phyloP scores from a whole-genome alignment of 768 basidiomycete genomes.

The Trametes cingulata region DNA sequence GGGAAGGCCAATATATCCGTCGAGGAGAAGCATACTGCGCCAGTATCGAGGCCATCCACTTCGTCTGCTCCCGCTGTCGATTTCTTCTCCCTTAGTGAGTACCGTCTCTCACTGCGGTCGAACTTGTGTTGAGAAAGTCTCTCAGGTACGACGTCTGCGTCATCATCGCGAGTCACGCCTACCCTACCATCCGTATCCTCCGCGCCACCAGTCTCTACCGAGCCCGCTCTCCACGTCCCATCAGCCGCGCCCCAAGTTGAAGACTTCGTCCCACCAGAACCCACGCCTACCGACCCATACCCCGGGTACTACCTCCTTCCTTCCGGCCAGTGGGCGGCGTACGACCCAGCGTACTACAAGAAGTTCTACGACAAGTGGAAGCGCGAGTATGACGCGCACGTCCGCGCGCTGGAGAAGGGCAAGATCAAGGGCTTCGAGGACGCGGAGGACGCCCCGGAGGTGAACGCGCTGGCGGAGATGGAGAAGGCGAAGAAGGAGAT shows the following conservation, averaged over 20 bases:
- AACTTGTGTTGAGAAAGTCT: conserved; percentile 1
- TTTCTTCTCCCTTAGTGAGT: conserved; percentile 69
- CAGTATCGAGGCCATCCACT: conserved; percentile 11
- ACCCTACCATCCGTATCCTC: conserved; percentile 6
- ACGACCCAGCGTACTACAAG: conserved; percentile 70
- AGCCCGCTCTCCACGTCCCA: conserved; percentile 24
- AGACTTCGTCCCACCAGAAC: conserved; percentile 70
- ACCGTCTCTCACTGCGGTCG: background rate
- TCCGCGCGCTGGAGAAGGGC: conserved; percentile 73
- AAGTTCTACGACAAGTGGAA: conserved; percentile 75
- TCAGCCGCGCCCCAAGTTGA: conserved; percentile 68
- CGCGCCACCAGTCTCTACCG: conserved; percentile 13
- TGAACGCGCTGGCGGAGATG: conserved; percentile 75
- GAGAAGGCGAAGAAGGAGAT: conserved; percentile 74
- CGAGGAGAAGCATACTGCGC: conserved; percentile 29
- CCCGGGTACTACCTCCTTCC: conserved; percentile 88
- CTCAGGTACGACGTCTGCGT: conserved; percentile 30
- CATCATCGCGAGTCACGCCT: conserved; percentile 15
- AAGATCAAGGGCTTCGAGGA: conserved; percentile 70
- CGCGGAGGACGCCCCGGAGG: conserved; percentile 55
- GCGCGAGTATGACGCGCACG: conserved; percentile 66
- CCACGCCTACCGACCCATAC: conserved; percentile 72
- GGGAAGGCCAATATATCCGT: conserved; percentile 52
- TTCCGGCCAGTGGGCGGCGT: conserved; percentile 74
- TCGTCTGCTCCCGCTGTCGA: conserved; percentile 47